Base-by-base conservation (phyloP, 108 stramenopile genomes). In the Cyclotella baltica region DNA sequence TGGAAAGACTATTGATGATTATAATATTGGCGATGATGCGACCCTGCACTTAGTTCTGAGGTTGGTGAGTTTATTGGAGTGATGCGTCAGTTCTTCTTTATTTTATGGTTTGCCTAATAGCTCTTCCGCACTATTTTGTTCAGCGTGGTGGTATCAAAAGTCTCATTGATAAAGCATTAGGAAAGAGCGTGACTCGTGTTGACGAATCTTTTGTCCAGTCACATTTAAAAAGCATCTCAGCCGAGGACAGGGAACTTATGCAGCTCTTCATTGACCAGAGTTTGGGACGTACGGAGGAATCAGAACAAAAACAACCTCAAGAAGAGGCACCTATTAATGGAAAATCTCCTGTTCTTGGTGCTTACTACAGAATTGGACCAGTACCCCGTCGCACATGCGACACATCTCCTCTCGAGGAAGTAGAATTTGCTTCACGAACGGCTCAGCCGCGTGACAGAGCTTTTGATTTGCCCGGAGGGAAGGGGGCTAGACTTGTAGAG, bases 41-140 rank as follows among this genome's bases (percentile, higher is more conserved):
- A 98, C 96, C 11, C 83, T 98, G 29, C 98, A 98, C 78, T 86
- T 98, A 56, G 97, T 98, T 47, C 80, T 97, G 48, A 86, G 98
- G 37, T 83, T 98, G 37, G 77, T 78, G 25, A 64, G 62, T 64
- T 38, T 1, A 18, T 18, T 73, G 1, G 20, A 3, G 9, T 56
- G 50, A 19, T 61, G 59, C 33, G 31, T 61, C 33, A 16, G 0
- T 13, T 2, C 10, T 27, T 55, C 25, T 6, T 25, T 2, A 22
- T 13, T 1, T 28, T 8, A 30, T 11, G 48, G 46, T 33, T 51
- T 25, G 29, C 2, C 19, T 28, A n/a, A 3, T 1, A 56, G 35
- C 52, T 55, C 65, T 28, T 10, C 35, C 37, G 8, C 30, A n/a
- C n/a, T n/a, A n/a, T n/a, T 35, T 33, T 3, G n/a, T 35, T 48